These are phyloP conservation scores for Kurtzmaniella quercitrusa DNA, from an alignment of 1,139 yeast genomes.

Conservation along the genomic window DNA sequence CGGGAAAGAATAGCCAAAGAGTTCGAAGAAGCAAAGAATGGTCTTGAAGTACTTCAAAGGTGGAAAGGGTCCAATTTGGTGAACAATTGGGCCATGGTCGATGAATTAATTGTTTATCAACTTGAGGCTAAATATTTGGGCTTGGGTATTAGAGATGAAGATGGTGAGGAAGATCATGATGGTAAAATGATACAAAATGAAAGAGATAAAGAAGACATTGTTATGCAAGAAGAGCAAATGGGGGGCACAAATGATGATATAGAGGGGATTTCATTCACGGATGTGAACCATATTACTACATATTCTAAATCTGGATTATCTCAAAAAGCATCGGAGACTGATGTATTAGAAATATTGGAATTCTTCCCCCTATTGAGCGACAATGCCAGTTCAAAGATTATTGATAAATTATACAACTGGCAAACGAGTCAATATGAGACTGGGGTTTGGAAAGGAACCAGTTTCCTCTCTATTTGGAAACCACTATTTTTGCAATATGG, in stretches of 20 bases:
- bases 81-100: slow-evolving; percentile 1
- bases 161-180: neutral
- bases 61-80: neutral
- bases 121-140: neutral
- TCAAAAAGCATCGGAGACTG: neutral
- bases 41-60: neutral
- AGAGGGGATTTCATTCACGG: no score
- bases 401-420: neutral
- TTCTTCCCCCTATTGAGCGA: neutral
- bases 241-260: no score
- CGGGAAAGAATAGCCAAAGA: neutral
- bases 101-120: neutral
- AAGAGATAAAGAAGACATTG: neutral
- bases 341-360: neutral
- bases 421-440: neutral
- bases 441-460: neutral
- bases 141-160: neutral
- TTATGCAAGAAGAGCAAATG: no score
- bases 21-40: neutral
- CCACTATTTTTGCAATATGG: slow-evolving; percentile 5
- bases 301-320: neutral
- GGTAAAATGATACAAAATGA: neutral
- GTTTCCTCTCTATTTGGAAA: slow-evolving; percentile 9
- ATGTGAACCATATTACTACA: no score
- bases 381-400: neutral